Evolutionary conservation across 2,329 filamentous ascomycete genomes (phyloP).

Genomic region (Exophiala spinifera): DNA sequence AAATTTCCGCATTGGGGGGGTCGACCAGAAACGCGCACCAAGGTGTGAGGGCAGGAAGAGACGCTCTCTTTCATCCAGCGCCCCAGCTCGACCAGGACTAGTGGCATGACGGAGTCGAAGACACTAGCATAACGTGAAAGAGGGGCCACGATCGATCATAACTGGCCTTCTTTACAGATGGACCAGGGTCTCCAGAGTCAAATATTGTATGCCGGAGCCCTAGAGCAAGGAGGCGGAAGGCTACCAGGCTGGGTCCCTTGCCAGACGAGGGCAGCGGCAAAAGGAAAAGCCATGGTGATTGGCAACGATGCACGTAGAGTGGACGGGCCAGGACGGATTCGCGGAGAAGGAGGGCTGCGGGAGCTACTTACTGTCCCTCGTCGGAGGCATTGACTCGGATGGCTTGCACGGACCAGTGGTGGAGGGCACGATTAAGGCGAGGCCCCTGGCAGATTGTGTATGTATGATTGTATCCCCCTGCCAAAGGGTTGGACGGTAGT

Average conservation of each 20-base stretch:
- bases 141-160: not conserved
- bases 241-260: not conserved
- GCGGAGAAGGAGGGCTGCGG: not conserved
- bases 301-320: not conserved
- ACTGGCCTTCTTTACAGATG: not conserved
- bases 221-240: too few species aligned
- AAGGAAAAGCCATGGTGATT: not conserved
- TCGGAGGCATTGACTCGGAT: not conserved
- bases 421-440: not conserved
- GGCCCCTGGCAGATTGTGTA: not conserved
- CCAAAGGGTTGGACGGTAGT: too few species aligned
- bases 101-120: constrained; percentile 1
- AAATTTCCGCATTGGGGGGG: constrained; percentile 20
- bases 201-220: too few species aligned
- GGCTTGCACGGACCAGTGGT: not conserved
- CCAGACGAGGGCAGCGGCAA: not conserved
- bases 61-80: not conserved
- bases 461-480: not conserved
- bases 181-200: too few species aligned
- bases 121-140: not conserved
- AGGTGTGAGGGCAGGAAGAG: not conserved
- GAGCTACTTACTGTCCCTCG: too few species aligned
- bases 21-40: not conserved
- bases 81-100: not conserved
- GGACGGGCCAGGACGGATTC: not conserved